These are phyloP conservation scores for Leccinum fibrillosum DNA, from an alignment of 768 basidiomycete genomes.

Conservation along the genomic window DNA sequence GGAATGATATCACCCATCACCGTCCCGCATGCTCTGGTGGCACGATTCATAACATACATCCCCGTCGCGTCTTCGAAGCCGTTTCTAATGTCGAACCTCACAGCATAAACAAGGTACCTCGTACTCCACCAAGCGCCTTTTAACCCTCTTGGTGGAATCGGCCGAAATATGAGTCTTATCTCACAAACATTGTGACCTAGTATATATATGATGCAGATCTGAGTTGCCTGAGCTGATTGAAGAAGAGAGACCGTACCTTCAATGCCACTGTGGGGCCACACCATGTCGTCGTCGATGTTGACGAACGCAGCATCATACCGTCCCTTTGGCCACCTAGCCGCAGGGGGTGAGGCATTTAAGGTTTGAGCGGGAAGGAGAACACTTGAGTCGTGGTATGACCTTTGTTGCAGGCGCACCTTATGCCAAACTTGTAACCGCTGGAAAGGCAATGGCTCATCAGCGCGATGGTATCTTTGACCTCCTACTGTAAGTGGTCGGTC, in stretches of 20 bases:
- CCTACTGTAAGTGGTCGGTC: not conserved
- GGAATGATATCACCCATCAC: constrained; percentile 28
- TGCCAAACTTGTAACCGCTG: constrained; percentile 28
- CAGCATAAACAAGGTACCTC: too few species aligned
- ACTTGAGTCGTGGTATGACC: constrained; percentile 8
- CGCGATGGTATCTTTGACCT: constrained; percentile 2
- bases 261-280: constrained; percentile 14
- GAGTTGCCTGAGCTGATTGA: too few species aligned
- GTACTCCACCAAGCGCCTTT: too few species aligned
- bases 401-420: constrained; percentile 8
- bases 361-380: constrained; percentile 1
- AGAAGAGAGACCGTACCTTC: constrained; percentile 1
- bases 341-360: constrained; percentile 21
- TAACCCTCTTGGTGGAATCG: too few species aligned
- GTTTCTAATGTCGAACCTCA: too few species aligned
- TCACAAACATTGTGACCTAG: constrained; percentile 9
- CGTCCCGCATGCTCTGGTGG: constrained; percentile 4
- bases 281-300: constrained; percentile 11
- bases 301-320: constrained; percentile 9
- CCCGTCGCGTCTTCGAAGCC: too few species aligned
- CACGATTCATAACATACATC: constrained; percentile 12
- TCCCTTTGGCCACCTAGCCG: constrained; percentile 18
- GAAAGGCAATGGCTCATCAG: constrained; percentile 21
- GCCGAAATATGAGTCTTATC: too few species aligned
- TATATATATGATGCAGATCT: too few species aligned